A percentile compares a stretch with the other conserved stretches of the same genome.
phyloP scores from a whole-genome alignment of 495 filamentous ascomycete species.

The Pseudomonodictys pantanalensis region DNA sequence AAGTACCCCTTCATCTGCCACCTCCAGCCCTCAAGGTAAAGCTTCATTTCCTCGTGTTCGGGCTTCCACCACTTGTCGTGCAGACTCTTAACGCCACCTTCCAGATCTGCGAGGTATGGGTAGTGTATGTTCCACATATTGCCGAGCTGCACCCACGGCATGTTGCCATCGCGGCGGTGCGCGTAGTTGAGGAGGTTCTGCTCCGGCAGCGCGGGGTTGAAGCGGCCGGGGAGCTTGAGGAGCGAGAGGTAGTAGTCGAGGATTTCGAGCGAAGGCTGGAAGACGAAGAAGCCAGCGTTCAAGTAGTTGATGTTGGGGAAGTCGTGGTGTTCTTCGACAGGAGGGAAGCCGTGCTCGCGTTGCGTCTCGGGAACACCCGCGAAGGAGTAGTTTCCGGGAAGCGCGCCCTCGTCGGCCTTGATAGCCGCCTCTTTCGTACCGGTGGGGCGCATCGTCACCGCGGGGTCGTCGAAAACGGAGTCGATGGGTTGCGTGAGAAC shows the following conservation, averaged over 20 bases:
- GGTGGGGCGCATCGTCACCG: constrained; percentile 25
- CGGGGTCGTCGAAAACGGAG: constrained; percentile 36
- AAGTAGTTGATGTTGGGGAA: constrained; percentile 19
- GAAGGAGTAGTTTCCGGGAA: constrained; percentile 34
- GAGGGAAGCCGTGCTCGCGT: constrained; percentile 29
- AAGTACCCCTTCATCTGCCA: background rate
- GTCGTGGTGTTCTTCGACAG: constrained; percentile 4
- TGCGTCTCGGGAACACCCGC: constrained; percentile 21
- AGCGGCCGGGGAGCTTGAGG: constrained; percentile 5
- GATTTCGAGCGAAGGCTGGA: background rate
- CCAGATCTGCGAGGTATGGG: constrained; percentile 8
- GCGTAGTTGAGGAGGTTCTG: constrained; percentile 28
- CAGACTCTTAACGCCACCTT: background rate
- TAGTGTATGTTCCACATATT: constrained; percentile 37
- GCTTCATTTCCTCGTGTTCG: background rate
- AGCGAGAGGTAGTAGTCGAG: constrained; percentile 19
- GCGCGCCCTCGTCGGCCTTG: constrained; percentile 23
- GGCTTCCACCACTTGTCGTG: background rate
- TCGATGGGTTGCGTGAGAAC: constrained; percentile 32
- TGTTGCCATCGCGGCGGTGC: constrained; percentile 16
- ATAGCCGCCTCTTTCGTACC: constrained; percentile 1
- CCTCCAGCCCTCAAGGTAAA: background rate
- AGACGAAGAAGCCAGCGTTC: constrained; percentile 31
- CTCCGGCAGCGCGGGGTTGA: constrained; percentile 11
- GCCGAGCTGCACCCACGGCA: constrained; percentile 24